Evolutionary conservation across 2,329 filamentous ascomycete species (phyloP).

Genomic region (Xylaria arbuscula): DNA sequence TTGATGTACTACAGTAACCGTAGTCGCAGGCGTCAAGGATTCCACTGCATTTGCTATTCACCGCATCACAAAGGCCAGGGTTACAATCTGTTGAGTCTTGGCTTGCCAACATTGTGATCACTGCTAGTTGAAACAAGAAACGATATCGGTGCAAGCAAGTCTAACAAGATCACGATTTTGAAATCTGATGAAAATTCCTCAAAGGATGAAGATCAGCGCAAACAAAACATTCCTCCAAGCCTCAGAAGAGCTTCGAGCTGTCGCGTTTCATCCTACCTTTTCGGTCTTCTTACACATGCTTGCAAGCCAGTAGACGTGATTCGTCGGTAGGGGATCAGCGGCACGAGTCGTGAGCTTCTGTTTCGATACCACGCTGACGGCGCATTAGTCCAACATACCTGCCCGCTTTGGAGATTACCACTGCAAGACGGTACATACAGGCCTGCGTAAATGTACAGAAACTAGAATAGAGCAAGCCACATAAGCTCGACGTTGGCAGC

Average conservation of each 20-base stretch:
- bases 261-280: slow-evolving; percentile 27
- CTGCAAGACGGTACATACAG: slow-evolving; percentile 5
- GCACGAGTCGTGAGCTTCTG: slow-evolving; percentile 14
- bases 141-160: slow-evolving; percentile 6
- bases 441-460: not conserved
- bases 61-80: slow-evolving; percentile 40
- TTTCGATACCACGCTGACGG: slow-evolving; percentile 4
- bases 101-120: slow-evolving; percentile 37
- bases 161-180: slow-evolving; percentile 11
- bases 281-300: slow-evolving; percentile 2
- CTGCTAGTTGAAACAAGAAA: slow-evolving; percentile 39
- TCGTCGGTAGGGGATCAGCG: slow-evolving; percentile 15
- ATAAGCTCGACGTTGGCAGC: slow-evolving; percentile 14
- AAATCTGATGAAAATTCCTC: slow-evolving; percentile 15
- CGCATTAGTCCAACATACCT: slow-evolving; percentile 12
- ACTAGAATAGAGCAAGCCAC: slow-evolving; percentile 12
- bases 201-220: slow-evolving; percentile 16
- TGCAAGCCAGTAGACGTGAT: slow-evolving; percentile 4
- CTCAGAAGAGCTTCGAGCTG: slow-evolving; percentile 14
- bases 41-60: slow-evolving; percentile 42
- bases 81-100: slow-evolving; percentile 32
- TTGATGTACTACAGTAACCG: slow-evolving; percentile 41
- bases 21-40: slow-evolving; percentile 41
- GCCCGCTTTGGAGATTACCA: slow-evolving; percentile 7
- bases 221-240: slow-evolving; percentile 30